Percentiles rank a stretch among this genome's conserved stretches.
phyloP scores from a whole-genome alignment of 805 yeast genomes.

The Candida caryicola region DNA sequence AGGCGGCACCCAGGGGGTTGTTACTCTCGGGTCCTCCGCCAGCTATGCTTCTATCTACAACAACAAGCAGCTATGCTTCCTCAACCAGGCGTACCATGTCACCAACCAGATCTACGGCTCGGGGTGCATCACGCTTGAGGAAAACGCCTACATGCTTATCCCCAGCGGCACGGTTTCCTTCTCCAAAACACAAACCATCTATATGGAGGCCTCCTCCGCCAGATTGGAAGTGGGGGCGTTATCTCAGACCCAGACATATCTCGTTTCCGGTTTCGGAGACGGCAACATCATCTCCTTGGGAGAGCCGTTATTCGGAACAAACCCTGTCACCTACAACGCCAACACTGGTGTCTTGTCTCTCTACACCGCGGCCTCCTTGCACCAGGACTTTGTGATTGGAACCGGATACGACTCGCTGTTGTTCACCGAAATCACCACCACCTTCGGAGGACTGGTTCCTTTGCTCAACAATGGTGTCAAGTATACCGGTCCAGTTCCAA shows the following conservation, averaged over 20 bases:
- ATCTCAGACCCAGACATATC: constrained; percentile 16
- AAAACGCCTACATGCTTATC: constrained; percentile 9
- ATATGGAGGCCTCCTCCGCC: constrained; percentile 8
- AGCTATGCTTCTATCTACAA: constrained; percentile 8
- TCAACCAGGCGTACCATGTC: constrained; percentile 21
- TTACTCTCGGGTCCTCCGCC: constrained; percentile 13
- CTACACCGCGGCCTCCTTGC: constrained; percentile 2
- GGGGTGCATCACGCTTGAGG: constrained; percentile 27
- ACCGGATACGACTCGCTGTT: constrained; percentile 6
- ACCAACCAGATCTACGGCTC: constrained; percentile 19
- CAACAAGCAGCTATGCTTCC: constrained; percentile 20
- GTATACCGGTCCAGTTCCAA: constrained; percentile 12
- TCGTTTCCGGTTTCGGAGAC: constrained; percentile 27
- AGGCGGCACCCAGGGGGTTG: constrained; percentile 19
- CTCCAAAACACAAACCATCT: constrained; percentile 11
- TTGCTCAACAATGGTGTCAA: constrained; percentile 9
- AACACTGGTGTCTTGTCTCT: constrained; percentile 22
- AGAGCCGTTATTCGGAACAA: constrained; percentile 10
- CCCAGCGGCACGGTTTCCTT: constrained; percentile 6
- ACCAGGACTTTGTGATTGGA: constrained; percentile 11
- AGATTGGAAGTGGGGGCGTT: constrained; percentile 15
- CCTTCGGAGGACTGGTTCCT: constrained; percentile 6
- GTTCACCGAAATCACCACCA: constrained; percentile 4
- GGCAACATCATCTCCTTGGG: constrained; percentile 25
- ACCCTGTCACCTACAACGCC: constrained; percentile 8